These are phyloP conservation scores for Hypericum perforatum DNA, from an alignment of 345 rosid genomes.

Conservation along the genomic window DNA sequence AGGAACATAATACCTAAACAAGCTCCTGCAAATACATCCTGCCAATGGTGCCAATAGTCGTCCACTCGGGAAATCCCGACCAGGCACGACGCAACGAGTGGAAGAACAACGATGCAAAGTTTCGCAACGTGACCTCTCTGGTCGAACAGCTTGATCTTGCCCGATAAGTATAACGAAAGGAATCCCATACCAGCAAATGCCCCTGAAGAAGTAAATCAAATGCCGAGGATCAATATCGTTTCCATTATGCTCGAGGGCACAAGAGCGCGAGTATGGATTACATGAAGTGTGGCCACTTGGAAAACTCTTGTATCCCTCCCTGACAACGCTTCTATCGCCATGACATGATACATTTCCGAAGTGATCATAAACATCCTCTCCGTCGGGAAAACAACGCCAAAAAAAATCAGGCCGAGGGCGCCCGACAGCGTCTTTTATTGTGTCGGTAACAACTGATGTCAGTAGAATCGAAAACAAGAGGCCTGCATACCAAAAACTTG, in stretches of 20 bases:
- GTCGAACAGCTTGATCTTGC: constrained; percentile 34
- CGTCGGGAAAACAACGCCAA: constrained; percentile 97
- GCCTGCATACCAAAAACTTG: constrained; percentile 34
- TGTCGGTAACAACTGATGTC: constrained; percentile 65
- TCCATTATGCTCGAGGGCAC: background rate
- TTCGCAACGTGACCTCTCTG: constrained; percentile 35
- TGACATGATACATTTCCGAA: constrained; percentile 69
- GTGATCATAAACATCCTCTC: constrained; percentile 61
- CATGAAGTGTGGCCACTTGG: constrained; percentile 91
- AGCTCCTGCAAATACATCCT: constrained; percentile 38
- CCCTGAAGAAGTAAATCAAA: constrained; percentile 20
- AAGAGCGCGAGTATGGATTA: constrained; percentile 8
- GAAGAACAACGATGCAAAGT: constrained; percentile 28
- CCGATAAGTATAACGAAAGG: constrained; percentile 34
- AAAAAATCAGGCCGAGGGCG: constrained; percentile 92
- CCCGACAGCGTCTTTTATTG: constrained; percentile 78
- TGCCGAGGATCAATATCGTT: background rate
- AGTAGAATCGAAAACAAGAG: constrained; percentile 57
- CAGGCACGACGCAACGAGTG: constrained; percentile 27
- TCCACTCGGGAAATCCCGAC: constrained; percentile 38
- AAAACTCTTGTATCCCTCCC: constrained; percentile 88
- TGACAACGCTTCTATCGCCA: constrained; percentile 51
- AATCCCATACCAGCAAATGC: constrained; percentile 39
- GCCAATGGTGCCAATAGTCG: constrained; percentile 43
- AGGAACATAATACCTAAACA: constrained; percentile 22